Evolutionary conservation across 257 asterid genomes (phyloP).

Genomic region (Solanum chaucha): DNA sequence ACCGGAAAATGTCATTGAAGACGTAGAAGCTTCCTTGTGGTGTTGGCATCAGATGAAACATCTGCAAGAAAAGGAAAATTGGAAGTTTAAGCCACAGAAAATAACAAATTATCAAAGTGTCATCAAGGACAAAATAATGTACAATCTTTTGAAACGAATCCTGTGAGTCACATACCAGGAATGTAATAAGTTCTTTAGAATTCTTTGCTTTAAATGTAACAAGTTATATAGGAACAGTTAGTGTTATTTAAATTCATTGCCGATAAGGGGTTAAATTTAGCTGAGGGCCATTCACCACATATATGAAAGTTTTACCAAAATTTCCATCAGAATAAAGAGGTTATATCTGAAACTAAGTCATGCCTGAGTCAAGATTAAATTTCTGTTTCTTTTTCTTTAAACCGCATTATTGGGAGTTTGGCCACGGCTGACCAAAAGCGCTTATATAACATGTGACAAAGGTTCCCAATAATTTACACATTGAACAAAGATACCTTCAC

Average conservation of each 20-base stretch:
- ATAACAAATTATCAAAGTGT: background rate
- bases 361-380: background rate
- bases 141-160: background rate
- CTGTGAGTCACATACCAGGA: background rate
- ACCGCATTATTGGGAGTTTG: background rate
- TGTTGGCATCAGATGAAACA: constrained; percentile 23
- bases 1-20: constrained; percentile 11
- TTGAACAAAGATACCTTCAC: background rate
- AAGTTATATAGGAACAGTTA: background rate
- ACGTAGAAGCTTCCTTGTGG: constrained; percentile 19
- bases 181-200: background rate
- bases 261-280: background rate
- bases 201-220: background rate
- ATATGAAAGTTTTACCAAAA: background rate
- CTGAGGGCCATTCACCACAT: background rate
- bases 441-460: background rate
- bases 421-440: background rate
- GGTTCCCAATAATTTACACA: background rate
- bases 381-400: background rate
- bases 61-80: constrained; percentile 2
- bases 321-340: background rate
- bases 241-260: background rate
- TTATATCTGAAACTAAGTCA: background rate
- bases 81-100: background rate
- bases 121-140: background rate